Evolutionary conservation across 2,329 filamentous ascomycete genomes (phyloP), one percentile per base, ranked within the genome.

Genomic region (Sarocladium oryzae): DNA sequence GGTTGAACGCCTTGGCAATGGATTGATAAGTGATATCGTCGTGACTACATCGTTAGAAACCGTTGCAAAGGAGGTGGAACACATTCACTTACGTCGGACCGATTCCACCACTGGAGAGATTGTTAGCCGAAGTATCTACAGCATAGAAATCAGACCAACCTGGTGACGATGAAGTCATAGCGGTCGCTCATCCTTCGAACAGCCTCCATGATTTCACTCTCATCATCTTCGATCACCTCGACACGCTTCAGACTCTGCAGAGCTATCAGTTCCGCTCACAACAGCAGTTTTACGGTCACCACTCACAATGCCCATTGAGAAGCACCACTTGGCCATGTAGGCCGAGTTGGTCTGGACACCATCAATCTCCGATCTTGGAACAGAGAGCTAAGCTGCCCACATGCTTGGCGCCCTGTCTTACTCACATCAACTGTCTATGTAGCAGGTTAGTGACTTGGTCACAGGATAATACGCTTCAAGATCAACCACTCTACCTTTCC

Each of bases 11-110:
- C 65, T 89, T 90, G 56, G 89, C 91, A 65, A 99, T 95, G 35
- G 89, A 92, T 63, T 88, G 78, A 71, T 99, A 99, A 23, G 93
- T 97, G 59, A 97, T 97, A 65, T 99, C 93, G 68, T 99, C 93
- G 73, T 97, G 92, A 52, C 89, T 95, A 59, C 40, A 38, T 45
- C 33, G 50, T 64, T 36, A 64, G 62, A 35, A 16, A 15, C 30
- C 15, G 30, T 49, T 24, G 11, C 24, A 6, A 37, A 32, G 4
- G 10, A 13, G 28, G 4, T 16, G 26, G n/a, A 6, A 37, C 6
- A n/a, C 21, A 45, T 13, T 13, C 52, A 68, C 84, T 73, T 71
- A 92, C 87, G 92, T 97, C 57, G 93, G 93, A 10, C 92, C 92
- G 63, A 99, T 97, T 26, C 93, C 92, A 58, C 93, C 92, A 60